Base-by-base conservation (phyloP, 345 rosid genomes). In the Gossypium sturtianum region DNA sequence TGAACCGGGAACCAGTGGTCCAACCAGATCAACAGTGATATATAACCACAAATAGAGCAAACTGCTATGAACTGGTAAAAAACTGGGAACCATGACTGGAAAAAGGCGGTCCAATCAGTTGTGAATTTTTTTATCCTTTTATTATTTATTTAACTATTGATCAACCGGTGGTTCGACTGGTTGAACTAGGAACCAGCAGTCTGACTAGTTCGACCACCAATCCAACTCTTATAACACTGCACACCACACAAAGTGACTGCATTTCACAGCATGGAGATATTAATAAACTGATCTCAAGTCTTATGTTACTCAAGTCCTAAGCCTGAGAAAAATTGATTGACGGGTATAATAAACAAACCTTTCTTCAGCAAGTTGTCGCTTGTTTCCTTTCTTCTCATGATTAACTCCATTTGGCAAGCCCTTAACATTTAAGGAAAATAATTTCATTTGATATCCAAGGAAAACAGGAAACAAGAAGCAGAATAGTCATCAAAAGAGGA, bases 331-430 rank as follows among this genome's bases (percentile, higher is more conserved):
- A 7, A 72, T 56, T 12, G 38, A 51, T 5, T 4, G 41, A 59
- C 2, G 51, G 15, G 27, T 51, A 60, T 12, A 62, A 61, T 59
- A 81, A 77, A 57, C 79, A 58, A 74, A 92, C 98, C 98, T 89
- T 75, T 88, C 93, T 59, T 89, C 90, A 69, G 78, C 72, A 58
- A 92, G 82, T 53, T 89, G 78, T 47, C 98, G 89, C 79, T 94
- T 94, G 82, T 91, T 89, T 71, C 98, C 96, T 78, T 89, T 92
- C 86, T 92, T 92, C 81, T 87, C 94, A 80, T 86, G 90, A 48
- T 80, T 82, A 74, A 86, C 91, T 81, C 98, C 98, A 84, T 92
- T 94, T 41, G 93, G 88, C 70, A 91, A 75, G 71, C 93, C 93
- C 98, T 94, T 74, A 81, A 85, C 53, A 80, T 51, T 20, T 49